These are phyloP conservation scores for Aspergillus phoenicis DNA, from an alignment of 2,329 filamentous ascomycete genomes.

Conservation along the genomic window DNA sequence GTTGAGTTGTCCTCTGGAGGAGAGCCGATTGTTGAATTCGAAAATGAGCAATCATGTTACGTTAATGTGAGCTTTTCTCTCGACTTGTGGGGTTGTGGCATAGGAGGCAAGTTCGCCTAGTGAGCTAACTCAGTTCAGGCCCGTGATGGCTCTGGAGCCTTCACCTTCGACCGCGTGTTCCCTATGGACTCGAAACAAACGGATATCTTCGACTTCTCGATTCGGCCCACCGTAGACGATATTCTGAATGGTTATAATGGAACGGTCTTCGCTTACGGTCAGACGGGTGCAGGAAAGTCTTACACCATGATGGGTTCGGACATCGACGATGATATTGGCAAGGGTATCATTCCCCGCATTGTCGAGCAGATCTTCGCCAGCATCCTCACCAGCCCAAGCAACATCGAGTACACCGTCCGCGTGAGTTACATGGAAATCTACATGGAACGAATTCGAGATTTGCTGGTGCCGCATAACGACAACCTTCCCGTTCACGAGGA, in stretches of 20 bases:
- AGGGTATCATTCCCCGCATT: constrained; percentile 95
- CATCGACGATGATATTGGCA: constrained; percentile 84
- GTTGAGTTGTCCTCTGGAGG: constrained; percentile 87
- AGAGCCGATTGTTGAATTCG: constrained; percentile 87
- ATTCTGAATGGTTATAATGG: constrained; percentile 99
- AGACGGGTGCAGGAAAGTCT: constrained; percentile 97
- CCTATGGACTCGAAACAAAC: constrained; percentile 87
- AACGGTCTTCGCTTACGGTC: constrained; percentile 97
- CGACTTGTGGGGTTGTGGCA: background rate
- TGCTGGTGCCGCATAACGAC: constrained; percentile 89
- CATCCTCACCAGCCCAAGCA: constrained; percentile 86
- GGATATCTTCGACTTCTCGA: constrained; percentile 98
- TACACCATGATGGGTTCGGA: constrained; percentile 98
- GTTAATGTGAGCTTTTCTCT: constrained; percentile 66
- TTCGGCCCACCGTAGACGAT: constrained; percentile 92
- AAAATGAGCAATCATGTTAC: constrained; percentile 82
- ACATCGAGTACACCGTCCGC: constrained; percentile 97
- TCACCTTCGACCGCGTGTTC: constrained; percentile 98
- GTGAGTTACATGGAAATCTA: constrained; percentile 99
- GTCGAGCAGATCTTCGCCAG: constrained; percentile 97
- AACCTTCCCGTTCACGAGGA: constrained; percentile 98
- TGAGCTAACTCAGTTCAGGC: constrained; percentile 58
- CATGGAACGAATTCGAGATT: constrained; percentile 96
- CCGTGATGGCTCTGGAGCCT: constrained; percentile 77
- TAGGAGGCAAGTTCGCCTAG: background rate